Conservation (phyloP, 2,329 filamentous ascomycete species). For the Cadophora sp. region DNA sequence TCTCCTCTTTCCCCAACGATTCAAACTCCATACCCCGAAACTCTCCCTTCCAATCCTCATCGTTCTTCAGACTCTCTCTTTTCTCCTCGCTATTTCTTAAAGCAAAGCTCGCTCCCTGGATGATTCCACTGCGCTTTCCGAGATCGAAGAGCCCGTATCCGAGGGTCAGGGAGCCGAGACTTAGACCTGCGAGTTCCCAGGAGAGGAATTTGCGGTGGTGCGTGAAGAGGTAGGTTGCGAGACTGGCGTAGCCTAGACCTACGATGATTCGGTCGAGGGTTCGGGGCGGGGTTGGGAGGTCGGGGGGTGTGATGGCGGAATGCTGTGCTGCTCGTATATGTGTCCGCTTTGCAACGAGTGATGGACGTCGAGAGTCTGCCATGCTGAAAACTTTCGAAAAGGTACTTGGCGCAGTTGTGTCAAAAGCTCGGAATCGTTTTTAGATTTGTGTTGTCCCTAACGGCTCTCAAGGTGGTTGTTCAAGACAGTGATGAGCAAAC, state of each 20-base stretch:
- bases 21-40: conserved; percentile 27
- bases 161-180: conserved; percentile 19
- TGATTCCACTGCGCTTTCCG: conserved; percentile 25
- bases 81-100: conserved; percentile 14
- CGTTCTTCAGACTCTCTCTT: conserved; percentile 35
- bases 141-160: conserved; percentile 27
- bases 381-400: background rate
- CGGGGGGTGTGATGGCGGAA: background rate
- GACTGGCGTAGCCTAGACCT: conserved; percentile 23
- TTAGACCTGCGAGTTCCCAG: conserved; percentile 21
- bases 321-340: conserved; percentile 27
- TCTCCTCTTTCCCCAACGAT: conserved; percentile 20
- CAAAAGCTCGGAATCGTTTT: background rate
- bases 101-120: conserved; percentile 24
- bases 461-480: background rate
- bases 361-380: conserved; percentile 19
- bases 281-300: conserved; percentile 15
- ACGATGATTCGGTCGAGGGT: conserved; percentile 23
- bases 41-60: conserved; percentile 42
- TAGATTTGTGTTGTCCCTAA: background rate
- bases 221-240: conserved; percentile 21
- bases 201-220: conserved; percentile 19
- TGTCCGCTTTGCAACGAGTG: conserved; percentile 27
- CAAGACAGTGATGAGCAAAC: background rate
- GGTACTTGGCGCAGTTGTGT: background rate